Conservation (phyloP, 2,329 filamentous ascomycete species). For the Phoma herbarum region DNA sequence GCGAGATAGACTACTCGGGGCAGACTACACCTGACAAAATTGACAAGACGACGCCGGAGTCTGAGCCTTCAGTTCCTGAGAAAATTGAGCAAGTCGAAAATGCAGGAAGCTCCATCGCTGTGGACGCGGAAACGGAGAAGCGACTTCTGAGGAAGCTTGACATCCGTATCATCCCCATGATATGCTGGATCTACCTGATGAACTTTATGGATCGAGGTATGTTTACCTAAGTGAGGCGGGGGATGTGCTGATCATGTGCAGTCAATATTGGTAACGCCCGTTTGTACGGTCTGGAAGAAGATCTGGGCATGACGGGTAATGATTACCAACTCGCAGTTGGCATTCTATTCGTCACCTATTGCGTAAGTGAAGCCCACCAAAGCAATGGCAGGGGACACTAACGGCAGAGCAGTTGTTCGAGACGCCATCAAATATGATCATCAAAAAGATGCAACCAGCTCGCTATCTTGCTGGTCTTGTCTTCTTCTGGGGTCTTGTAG, state of each 20-base stretch:
- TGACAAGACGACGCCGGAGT: slow-evolving; percentile 21
- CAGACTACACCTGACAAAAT: slow-evolving; percentile 21
- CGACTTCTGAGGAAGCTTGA: slow-evolving; percentile 61
- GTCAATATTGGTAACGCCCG: slow-evolving; percentile 55
- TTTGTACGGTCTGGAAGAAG: slow-evolving; percentile 29
- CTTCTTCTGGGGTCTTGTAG: slow-evolving; percentile 37
- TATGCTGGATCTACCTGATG: slow-evolving; percentile 64
- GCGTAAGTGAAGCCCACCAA: slow-evolving; percentile 26
- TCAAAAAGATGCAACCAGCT: slow-evolving; percentile 54
- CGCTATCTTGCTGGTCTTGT: slow-evolving; percentile 37
- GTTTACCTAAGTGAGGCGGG: not conserved
- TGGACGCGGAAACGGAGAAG: slow-evolving; percentile 58
- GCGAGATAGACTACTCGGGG: slow-evolving; percentile 5
- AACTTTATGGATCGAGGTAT: slow-evolving; percentile 58
- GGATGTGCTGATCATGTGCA: not conserved
- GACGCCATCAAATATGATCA: slow-evolving; percentile 56
- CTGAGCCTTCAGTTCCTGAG: slow-evolving; percentile 23
- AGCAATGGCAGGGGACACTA: not conserved
- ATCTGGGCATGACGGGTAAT: slow-evolving; percentile 32
- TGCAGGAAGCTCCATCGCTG: slow-evolving; percentile 7
- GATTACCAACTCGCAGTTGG: slow-evolving; percentile 38
- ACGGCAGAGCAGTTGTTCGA: slow-evolving; percentile 53
- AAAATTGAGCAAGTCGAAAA: slow-evolving; percentile 28
- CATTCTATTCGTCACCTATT: slow-evolving; percentile 37
- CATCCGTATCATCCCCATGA: slow-evolving; percentile 59